Base-by-base conservation (phyloP, 192 early-diverging fungal genomes). In the Entomortierella beljakovae region DNA sequence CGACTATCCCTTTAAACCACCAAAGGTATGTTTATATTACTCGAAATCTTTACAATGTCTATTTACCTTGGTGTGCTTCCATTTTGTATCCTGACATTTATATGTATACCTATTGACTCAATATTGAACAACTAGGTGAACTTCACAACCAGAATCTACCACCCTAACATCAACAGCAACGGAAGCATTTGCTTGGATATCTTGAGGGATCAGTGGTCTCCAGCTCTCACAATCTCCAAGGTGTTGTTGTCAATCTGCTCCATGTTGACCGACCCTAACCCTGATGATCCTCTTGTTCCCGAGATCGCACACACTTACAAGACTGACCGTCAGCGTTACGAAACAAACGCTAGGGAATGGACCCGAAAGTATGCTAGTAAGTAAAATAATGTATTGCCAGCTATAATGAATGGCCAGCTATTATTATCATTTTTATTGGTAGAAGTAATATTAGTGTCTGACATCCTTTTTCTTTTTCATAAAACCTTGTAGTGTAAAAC, bases 291-390 rank as follows among this genome's bases (percentile, higher is more conserved):
- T 34, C 91, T 99, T 61, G 98, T 99, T 26, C 97, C 97, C 38
- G 97, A 99, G 84, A 94, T 98, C 81, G 98, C 98, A 49, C 97
- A 99, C 80, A 82, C 96, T 40, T 99, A 97, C 92, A 99, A 98
- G 90, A 96, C 95, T 42, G 96, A 99, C 80, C 86, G 92, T 57
- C 29, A 88, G 38, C 91, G 90, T 50, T 98, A 99, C 81, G 94
- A 97, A 69, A 81, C 87, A 46, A 96, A 94, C 42, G 96, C 97
- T 57, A 82, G 90, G 70, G 97, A 99, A 67, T 99, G 96, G 95
- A 97, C 95, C 59, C 88, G 93, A 79, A 97, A 97, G 83, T 93
- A 92, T 86, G 93, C 92, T 31, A 90, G 82, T 83, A 70, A 83
- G 73, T 81, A 63, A 46, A n/a, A 40, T 13, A 40, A 40, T 13